Conservation (phyloP, 495 filamentous ascomycete genomes). For the Xylaria bambusicola region DNA sequence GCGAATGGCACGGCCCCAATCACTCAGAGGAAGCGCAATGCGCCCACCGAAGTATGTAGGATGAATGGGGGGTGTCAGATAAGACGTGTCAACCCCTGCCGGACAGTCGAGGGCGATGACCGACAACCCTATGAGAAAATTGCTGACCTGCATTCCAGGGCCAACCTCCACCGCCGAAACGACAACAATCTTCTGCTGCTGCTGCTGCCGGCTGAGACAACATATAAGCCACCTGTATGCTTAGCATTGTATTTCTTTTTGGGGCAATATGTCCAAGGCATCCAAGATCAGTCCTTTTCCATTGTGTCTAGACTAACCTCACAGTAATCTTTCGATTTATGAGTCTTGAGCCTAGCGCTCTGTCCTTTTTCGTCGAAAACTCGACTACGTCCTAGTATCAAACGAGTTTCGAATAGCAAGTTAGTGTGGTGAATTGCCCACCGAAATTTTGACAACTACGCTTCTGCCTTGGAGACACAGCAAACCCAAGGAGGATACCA, state of each 20-base stretch:
- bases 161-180: slow-evolving; percentile 26
- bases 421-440: too few species aligned
- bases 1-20: slow-evolving; percentile 20
- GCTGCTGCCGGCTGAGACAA: slow-evolving; percentile 38
- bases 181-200: slow-evolving; percentile 37
- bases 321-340: slow-evolving; percentile 20
- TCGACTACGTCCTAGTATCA: too few species aligned
- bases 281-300: not conserved
- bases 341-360: slow-evolving; percentile 23
- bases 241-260: not conserved
- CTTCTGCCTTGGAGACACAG: too few species aligned
- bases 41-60: slow-evolving; percentile 39
- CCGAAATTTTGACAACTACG: too few species aligned
- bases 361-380: not conserved
- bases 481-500: too few species aligned
- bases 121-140: slow-evolving; percentile 26
- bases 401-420: too few species aligned
- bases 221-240: not conserved
- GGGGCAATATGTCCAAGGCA: slow-evolving; percentile 4
- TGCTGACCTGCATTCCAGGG: slow-evolving; percentile 32
- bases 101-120: slow-evolving; percentile 30
- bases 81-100: slow-evolving; percentile 24
- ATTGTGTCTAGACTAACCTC: slow-evolving; percentile 25
- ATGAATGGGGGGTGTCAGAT: slow-evolving; percentile 23
- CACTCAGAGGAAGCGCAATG: slow-evolving; percentile 35